Evolutionary conservation across 208 protist genomes (phyloP), one percentile per base, ranked within the genome.

Genomic region (Leishmania guyanensis): DNA sequence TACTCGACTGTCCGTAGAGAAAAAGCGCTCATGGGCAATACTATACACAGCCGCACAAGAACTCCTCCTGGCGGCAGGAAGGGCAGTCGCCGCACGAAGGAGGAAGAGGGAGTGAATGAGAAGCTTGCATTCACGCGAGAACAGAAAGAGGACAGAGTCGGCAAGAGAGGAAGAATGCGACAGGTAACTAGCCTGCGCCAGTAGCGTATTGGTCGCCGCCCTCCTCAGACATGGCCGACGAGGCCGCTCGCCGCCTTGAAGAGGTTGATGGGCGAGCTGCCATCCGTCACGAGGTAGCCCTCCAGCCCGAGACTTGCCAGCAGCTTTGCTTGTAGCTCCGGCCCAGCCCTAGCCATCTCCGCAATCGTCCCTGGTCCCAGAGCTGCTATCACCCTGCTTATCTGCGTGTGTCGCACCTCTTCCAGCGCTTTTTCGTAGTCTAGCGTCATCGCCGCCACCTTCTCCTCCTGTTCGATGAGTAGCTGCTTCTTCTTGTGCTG

Each of bases 251-350:
- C 95, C 36, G 95, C 95, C 39, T 90, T 86, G 81, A 98, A 98
- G 9, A 99, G 86, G 77, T 99, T 98, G 77, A 99, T 92, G 16
- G 97, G 97, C 5, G 83, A 93, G 48, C 82, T 93, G 58, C 98
- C 98, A 84, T 98, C 95, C 46, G 97, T 99, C 36, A 99, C 92
- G 14, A 99, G 85, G 79, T 98, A 96, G 36, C 93, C 93, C 84
- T 98, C 79, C 60, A 98, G 78, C 29, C 94, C 94, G 26, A 98
- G 76, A 64, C 80, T 90, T 17, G 81, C n/a, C 29, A 98, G 87
- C 43, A 98, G 85, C 72, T 89, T 89, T 20, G 88, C 93, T 79
- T 98, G 94, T 51, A 97, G 75, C 78, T 96, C 93, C 0, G 94
- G 96, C 1, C 91, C 94, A 5, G 94, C 94, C 78, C 88, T 89